Evolutionary conservation across 2,329 filamentous ascomycete genomes (phyloP).

Genomic region (Trichoderma koningiopsis): DNA sequence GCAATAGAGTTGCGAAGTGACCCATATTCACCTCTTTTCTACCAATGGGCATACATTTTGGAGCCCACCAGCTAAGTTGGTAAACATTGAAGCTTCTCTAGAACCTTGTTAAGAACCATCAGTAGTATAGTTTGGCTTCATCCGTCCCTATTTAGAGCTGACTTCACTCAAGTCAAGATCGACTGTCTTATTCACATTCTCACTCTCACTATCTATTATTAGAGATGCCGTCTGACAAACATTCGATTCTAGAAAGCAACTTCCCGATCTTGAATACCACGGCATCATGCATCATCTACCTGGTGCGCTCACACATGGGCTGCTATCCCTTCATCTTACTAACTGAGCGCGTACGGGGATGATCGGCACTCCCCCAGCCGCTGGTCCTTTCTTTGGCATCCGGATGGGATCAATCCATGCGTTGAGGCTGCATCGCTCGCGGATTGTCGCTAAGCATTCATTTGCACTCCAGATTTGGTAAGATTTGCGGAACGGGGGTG

Average conservation of each 20-base stretch:
- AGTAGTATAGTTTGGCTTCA: constrained; percentile 8
- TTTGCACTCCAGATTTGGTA: constrained; percentile 4
- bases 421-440: constrained; percentile 15
- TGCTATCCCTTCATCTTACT: neutral
- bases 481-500: constrained; percentile 14
- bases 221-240: neutral
- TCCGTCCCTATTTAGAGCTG: neutral
- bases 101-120: constrained; percentile 19
- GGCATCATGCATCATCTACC: neutral
- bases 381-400: neutral
- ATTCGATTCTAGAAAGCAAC: neutral
- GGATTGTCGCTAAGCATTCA: constrained; percentile 17
- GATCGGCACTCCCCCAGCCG: constrained; percentile 5
- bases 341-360: constrained; percentile 11
- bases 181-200: no score
- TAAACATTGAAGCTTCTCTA: constrained; percentile 21
- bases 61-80: neutral
- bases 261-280: neutral
- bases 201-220: neutral
- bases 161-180: neutral
- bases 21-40: neutral
- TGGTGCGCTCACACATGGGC: neutral
- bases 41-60: neutral
- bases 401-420: neutral
- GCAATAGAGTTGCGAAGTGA: neutral